These are phyloP conservation scores for Magnusiomyces ingens DNA, from an alignment of 1,139 yeast species.

Conservation along the genomic window DNA sequence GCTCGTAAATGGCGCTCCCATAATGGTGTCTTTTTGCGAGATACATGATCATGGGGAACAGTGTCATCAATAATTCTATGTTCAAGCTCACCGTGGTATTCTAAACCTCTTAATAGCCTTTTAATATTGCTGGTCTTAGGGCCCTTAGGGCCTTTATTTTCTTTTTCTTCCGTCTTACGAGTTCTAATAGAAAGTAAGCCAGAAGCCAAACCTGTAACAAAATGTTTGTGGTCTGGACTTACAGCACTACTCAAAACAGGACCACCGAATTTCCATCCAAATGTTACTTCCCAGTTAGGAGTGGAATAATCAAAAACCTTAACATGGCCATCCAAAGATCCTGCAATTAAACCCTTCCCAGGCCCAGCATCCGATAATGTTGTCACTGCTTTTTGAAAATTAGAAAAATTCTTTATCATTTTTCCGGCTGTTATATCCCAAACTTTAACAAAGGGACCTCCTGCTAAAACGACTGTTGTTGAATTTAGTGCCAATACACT, in stretches of 20 bases:
- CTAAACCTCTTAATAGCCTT: slow-evolving; percentile 85
- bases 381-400: slow-evolving; percentile 91
- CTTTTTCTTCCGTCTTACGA: slow-evolving; percentile 50
- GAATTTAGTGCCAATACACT: slow-evolving; percentile 75
- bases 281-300: slow-evolving; percentile 78
- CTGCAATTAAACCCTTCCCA: slow-evolving; percentile 63
- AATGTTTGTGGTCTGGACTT: slow-evolving; percentile 82
- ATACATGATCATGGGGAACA: slow-evolving; percentile 30
- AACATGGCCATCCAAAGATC: slow-evolving; percentile 95
- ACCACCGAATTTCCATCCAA: slow-evolving; percentile 96
- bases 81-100: slow-evolving; percentile 84
- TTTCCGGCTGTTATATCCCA: slow-evolving; percentile 88
- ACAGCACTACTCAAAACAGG: slow-evolving; percentile 87
- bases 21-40: slow-evolving; percentile 58
- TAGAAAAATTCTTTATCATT: slow-evolving; percentile 54
- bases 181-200: slow-evolving; percentile 88
- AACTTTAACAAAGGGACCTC: slow-evolving; percentile 75
- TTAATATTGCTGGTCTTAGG: slow-evolving; percentile 49
- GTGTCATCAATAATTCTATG: slow-evolving; percentile 57
- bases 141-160: slow-evolving; percentile 24
- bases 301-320: slow-evolving; percentile 80
- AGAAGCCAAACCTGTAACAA: slow-evolving; percentile 89
- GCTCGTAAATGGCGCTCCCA: slow-evolving; percentile 81
- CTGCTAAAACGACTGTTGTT: slow-evolving; percentile 76
- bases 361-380: slow-evolving; percentile 60